Conservation (phyloP, 768 basidiomycete species). For the Holtermanniella nyarrowii region DNA sequence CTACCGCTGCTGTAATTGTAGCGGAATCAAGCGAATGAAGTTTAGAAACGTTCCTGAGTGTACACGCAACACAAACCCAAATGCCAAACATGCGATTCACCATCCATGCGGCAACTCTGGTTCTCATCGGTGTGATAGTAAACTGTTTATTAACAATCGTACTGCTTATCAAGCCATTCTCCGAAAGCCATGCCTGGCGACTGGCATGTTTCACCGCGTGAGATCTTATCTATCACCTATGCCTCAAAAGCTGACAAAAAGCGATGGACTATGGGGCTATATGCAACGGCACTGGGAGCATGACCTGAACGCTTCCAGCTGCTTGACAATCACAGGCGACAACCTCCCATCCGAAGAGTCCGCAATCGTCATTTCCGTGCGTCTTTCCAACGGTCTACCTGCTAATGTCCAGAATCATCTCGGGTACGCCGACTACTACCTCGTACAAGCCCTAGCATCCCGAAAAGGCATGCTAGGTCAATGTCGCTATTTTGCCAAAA, state of each 20-base stretch:
- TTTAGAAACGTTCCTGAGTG: no score
- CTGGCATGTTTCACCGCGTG: constrained; percentile 26
- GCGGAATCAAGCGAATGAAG: no score
- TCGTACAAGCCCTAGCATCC: constrained; percentile 17
- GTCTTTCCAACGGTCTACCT: constrained; percentile 3
- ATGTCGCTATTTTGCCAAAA: constrained; percentile 28
- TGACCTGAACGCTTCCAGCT: constrained; percentile 11
- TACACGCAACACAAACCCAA: neutral
- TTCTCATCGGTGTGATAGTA: constrained; percentile 5
- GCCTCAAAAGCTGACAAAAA: neutral
- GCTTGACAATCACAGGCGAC: constrained; percentile 14
- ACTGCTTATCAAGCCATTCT: constrained; percentile 18
- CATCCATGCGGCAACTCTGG: neutral
- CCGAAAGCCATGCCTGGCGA: constrained; percentile 15
- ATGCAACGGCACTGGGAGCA: constrained; percentile 28
- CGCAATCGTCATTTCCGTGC: constrained; percentile 22
- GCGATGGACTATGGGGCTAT: constrained; percentile 23
- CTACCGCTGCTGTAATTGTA: no score
- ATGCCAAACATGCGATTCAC: neutral
- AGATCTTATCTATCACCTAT: constrained; percentile 1
- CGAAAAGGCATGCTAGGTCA: constrained; percentile 20
- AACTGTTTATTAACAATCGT: constrained; percentile 12
- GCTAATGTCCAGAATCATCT: constrained; percentile 20
- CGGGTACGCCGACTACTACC: constrained; percentile 22
- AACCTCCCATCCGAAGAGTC: constrained; percentile 15